A percentile compares a stretch with the other conserved stretches of the same genome.
Evolutionary conservation across 1,284 basidiomycete genomes (phyloP).

Genomic region (Apiotrichum porosum): DNA sequence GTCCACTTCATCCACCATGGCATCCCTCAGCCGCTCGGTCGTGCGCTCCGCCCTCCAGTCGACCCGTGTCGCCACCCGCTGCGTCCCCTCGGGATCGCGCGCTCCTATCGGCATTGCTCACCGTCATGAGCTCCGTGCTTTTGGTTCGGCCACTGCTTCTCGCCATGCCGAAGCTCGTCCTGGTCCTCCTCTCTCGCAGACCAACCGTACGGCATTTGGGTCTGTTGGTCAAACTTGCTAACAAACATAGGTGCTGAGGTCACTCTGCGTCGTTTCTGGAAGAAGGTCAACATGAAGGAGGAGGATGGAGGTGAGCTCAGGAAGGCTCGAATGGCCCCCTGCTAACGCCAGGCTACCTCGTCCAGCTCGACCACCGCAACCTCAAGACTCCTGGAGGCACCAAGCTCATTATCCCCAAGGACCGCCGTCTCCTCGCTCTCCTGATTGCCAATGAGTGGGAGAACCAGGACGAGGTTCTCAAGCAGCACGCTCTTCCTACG

Average conservation of each 20-base stretch:
- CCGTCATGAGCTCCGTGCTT: constrained; percentile 1
- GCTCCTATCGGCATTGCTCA: neutral
- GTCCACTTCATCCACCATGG: constrained; percentile 1
- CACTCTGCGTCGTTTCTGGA: constrained; percentile 86
- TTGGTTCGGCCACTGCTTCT: neutral
- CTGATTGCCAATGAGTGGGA: constrained; percentile 96
- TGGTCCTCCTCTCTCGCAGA: constrained; percentile 36
- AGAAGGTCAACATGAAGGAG: constrained; percentile 67
- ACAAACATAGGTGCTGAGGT: constrained; percentile 66
- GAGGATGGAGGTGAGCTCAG: constrained; percentile 49
- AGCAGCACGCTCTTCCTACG: constrained; percentile 86
- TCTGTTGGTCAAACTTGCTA: neutral
- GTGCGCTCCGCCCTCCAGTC: neutral
- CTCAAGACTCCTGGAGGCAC: constrained; percentile 84
- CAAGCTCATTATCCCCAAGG: constrained; percentile 64
- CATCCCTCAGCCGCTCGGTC: constrained; percentile 5
- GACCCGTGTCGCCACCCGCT: neutral
- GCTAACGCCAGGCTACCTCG: constrained; percentile 53
- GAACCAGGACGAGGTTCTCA: constrained; percentile 77
- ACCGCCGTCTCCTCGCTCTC: constrained; percentile 68
- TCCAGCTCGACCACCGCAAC: constrained; percentile 77
- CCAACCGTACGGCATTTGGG: constrained; percentile 34
- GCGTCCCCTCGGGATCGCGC: neutral
- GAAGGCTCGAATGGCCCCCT: neutral
- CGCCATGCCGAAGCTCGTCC: constrained; percentile 9